These are phyloP conservation scores for Panaeolus papilionaceus DNA, from an alignment of 768 basidiomycete species.

Conservation along the genomic window DNA sequence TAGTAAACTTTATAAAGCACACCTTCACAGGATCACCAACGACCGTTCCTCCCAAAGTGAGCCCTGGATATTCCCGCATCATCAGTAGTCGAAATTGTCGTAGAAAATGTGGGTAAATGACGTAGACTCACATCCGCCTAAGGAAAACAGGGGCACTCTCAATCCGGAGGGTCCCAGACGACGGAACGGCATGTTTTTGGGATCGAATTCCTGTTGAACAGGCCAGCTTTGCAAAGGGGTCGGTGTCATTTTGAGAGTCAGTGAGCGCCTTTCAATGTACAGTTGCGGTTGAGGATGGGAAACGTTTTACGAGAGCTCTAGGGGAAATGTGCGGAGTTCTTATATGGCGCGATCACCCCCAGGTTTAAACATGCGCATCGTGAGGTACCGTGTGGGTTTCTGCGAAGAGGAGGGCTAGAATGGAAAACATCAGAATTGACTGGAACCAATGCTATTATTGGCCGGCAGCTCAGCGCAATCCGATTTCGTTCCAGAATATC, in stretches of 20 bases:
- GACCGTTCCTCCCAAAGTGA: conserved; percentile 67
- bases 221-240: conserved; percentile 25
- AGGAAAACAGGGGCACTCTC: conserved; percentile 69
- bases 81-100: conserved; percentile 9
- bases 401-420: conserved; percentile 1
- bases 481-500: not conserved
- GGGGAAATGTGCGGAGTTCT: not conserved
- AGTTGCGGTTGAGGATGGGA: not conserved
- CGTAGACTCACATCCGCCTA: conserved; percentile 62
- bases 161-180: conserved; percentile 67
- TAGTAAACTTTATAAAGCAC: conserved; percentile 16
- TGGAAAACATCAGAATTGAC: not conserved
- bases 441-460: conserved; percentile 4
- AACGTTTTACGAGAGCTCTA: not conserved
- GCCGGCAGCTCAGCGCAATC: not conserved
- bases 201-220: conserved; percentile 45
- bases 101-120: not conserved
- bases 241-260: not conserved
- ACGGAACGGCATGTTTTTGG: conserved; percentile 65
- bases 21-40: conserved; percentile 74
- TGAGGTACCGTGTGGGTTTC: not conserved
- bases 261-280: not conserved
- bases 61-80: conserved; percentile 35
- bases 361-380: conserved; percentile 9
- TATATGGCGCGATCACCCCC: conserved; percentile 7